Evolutionary conservation across 306 rosid species (phyloP), one percentile per base, ranked within the genome.

Genomic region (Medicago truncatula): DNA sequence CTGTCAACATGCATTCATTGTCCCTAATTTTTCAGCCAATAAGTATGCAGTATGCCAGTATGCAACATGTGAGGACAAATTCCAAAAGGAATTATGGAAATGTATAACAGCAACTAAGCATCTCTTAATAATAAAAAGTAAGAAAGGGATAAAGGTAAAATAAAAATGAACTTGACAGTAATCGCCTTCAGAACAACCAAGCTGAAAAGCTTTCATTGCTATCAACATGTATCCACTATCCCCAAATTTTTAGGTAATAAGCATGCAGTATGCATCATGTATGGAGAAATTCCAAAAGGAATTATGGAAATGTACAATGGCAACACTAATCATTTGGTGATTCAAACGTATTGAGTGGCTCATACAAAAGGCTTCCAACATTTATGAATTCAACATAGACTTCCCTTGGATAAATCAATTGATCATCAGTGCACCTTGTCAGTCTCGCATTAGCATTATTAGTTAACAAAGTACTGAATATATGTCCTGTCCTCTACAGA

Each of bases 371-470:
- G 69, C 13, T 62, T 8, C 39, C 52, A 34, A 17, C 50, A 62
- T 63, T 34, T 62, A 31, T 18, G 62, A 65, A 41, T 75, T 73
- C 63, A 11, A 75, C 62, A 56, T 44, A 64, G 23, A 41, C 43
- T 46, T 14, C 9, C 10, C 36, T 20, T 34, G 34, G 57, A 81
- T 28, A 71, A 76, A 77, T 52, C 46, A 71, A 44, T 58, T 59
- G 47, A 76, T 71, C 46, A 7, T 25, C 50, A 39, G 3, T 25
- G 13, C 77, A 23, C 23, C 17, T 20, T 14, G 44, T 56, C 71
- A 56, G 53, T 21, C 39, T 54, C 44, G 17, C 20, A 17, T 18
- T 56, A 59, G 66, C 7, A 28, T 60, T 49, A 3, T 34, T 59
- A 47, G 18, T 11, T 60, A 11, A 76, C 68, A 56, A 20, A 10